These are phyloP conservation scores for Diaporthe humulicola DNA, from an alignment of 2,329 filamentous ascomycete genomes.

Conservation along the genomic window DNA sequence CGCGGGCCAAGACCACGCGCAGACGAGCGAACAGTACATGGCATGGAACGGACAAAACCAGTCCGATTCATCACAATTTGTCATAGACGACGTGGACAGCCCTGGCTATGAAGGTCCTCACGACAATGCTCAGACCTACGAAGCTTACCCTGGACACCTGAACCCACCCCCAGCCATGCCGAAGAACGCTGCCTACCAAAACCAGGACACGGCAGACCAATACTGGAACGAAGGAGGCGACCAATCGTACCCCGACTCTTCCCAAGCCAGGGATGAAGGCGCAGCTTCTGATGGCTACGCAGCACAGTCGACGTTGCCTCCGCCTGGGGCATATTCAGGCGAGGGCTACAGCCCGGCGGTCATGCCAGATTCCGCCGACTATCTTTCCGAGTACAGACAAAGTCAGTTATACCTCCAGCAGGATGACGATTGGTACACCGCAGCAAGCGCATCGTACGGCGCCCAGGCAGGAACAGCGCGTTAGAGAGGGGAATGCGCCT, in stretches of 20 bases:
- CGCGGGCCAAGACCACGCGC: neutral
- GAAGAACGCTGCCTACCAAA: neutral
- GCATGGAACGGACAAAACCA: neutral
- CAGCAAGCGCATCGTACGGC: neutral
- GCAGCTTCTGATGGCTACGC: neutral
- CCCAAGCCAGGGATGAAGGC: neutral
- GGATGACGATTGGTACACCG: constrained; percentile 25
- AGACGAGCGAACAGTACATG: neutral
- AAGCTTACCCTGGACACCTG: neutral
- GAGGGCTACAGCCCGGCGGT: constrained; percentile 23
- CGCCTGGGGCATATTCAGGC: constrained; percentile 5
- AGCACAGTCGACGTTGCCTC: neutral
- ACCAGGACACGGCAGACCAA: neutral
- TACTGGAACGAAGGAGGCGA: neutral
- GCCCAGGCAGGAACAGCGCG: neutral
- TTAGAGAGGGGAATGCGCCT: too few relatives aligned
- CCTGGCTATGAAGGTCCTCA: neutral
- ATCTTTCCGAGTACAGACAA: constrained; percentile 15
- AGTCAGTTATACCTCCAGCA: constrained; percentile 29
- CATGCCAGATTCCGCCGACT: constrained; percentile 21
- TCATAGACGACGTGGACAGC: constrained; percentile 35
- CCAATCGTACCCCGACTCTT: neutral
- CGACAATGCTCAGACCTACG: neutral
- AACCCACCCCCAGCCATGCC: neutral
- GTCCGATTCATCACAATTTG: constrained; percentile 17